Evolutionary conservation across 805 yeast genomes (phyloP), one percentile per base, ranked within the genome.

Genomic region (Saccharomycopsis oosterbeekiorum): DNA sequence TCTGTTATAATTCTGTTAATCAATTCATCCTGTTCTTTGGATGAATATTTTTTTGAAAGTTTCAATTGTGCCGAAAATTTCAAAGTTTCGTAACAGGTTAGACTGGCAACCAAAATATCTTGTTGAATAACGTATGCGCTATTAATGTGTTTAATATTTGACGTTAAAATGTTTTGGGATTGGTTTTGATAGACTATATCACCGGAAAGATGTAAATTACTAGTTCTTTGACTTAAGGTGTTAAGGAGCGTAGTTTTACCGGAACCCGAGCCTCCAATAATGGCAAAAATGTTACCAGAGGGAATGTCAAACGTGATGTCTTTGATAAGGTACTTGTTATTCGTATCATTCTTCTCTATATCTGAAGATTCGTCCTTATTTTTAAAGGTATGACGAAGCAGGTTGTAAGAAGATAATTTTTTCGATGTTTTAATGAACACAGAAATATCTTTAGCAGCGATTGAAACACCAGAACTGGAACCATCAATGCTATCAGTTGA

Each of bases 191-290:
- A 62, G 1, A 47, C 24, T 12, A 62, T 40, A n/a, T 42, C 47
- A 1, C 64, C 64, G 11, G 58, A 24, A n/a, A 39, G 39, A 8
- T 21, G 15, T 15, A 61, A 36, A 15, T 57, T 59, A 11, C 62
- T 58, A 19, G 79, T 74, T 65, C 86, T 71, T 55, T 82, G 79
- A 0, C 89, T 84, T 56, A 86, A 70, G 0, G 83, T 82, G 68
- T 89, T 89, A 24, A 89, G 74, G 54, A 89, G 70, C 0, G 96
- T 88, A 0, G 96, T 89, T 68, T 90, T 89, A 2, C 96, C 96
- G 2, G 90, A 83, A 0, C 96, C 96, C 0, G 92, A 86, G 0
- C 96, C 93, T 1, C 96, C 97, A 75, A 90, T 80, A 10, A 89
- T 86, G 5, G 96, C 96, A 71, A 89, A 78, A 43, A 90, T 71